phyloP scores from a whole-genome alignment of 75 land plant genomes.

The Pseudotsuga menziesii region DNA sequence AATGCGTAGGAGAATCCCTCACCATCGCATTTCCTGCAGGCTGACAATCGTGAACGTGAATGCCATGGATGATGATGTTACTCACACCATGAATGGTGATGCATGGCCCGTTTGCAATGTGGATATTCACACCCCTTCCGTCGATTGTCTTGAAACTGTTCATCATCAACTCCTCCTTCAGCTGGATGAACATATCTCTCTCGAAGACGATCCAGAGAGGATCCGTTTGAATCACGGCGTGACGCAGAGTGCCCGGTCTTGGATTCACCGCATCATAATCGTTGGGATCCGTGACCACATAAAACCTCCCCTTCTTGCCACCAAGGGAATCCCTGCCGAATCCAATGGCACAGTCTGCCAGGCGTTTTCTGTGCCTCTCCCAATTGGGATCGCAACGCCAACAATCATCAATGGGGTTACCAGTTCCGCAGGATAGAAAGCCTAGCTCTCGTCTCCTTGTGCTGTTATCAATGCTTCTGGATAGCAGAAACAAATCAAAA shows the following conservation, averaged over 20 bases:
- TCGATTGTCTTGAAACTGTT: constrained; percentile 37
- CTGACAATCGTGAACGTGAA: constrained; percentile 53
- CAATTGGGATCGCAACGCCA: constrained; percentile 58
- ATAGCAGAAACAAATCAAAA: not conserved
- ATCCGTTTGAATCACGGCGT: constrained; percentile 22
- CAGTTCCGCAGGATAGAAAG: constrained; percentile 12
- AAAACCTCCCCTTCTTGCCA: constrained; percentile 17
- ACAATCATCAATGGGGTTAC: constrained; percentile 66
- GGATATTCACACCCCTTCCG: constrained; percentile 27
- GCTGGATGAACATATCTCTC: constrained; percentile 22
- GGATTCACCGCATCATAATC: constrained; percentile 30
- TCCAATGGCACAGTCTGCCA: constrained; percentile 38
- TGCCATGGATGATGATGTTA: constrained; percentile 26
- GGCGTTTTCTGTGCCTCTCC: constrained; percentile 16
- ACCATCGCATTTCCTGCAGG: constrained; percentile 75
- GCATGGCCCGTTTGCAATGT: constrained; percentile 29
- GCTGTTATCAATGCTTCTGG: not conserved
- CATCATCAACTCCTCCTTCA: constrained; percentile 33
- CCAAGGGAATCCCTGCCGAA: constrained; percentile 29
- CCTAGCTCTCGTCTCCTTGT: constrained; percentile 20
- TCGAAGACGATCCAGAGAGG: constrained; percentile 28
- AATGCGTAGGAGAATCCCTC: constrained; percentile 65
- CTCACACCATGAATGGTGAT: constrained; percentile 17
- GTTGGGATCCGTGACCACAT: constrained; percentile 26
- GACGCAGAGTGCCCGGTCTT: constrained; percentile 25